Base-by-base conservation (phyloP, 306 rosid genomes). In the Hippophae rhamnoides region DNA sequence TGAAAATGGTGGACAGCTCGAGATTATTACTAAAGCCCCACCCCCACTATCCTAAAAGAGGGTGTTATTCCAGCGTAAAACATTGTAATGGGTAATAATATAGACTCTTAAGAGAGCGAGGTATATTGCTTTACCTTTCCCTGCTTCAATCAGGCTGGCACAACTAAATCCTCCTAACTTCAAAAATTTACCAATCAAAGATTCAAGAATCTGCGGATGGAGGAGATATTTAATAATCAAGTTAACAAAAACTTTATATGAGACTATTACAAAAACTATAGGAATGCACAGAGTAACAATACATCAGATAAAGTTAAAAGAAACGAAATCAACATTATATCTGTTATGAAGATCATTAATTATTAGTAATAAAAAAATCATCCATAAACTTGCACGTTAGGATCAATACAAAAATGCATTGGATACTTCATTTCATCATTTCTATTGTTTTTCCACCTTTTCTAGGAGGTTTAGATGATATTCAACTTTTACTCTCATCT, bases 121-220 rank as follows among this genome's bases (percentile, higher is more conserved):
- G 68, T 41, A 58, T 50, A 58, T 50, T 47, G 64, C 60, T 51
- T 43, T 77, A 90, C 97, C 95, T 81, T 71, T 76, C 56, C 82
- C 90, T 54, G 89, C 89, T 74, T 84, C 97, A 18, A 6, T 41
- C 27, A 80, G 77, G 64, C 81, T 79, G 72, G 81, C 72, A 81
- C 90, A 82, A 71, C 58, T 75, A 43, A 58, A 44, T 72, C 96
- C 97, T 45, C 97, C 97, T 61, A 77, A 75, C 77, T 84, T 87
- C 49, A 70, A 56, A 43, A 87, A 66, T 46, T 69, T 81, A 49
- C 54, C 49, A n/a, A 76, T 65, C 50, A 64, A 72, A 55, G 82
- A 45, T 62, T 83, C 86, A 64, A 56, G 38, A 66, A 60, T 66
- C 97, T 90, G 74, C 72, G 47, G 50, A 66, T 49, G 58, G 66